phyloP scores from a whole-genome alignment of 306 rosid genomes.

The Sindora glabra region DNA sequence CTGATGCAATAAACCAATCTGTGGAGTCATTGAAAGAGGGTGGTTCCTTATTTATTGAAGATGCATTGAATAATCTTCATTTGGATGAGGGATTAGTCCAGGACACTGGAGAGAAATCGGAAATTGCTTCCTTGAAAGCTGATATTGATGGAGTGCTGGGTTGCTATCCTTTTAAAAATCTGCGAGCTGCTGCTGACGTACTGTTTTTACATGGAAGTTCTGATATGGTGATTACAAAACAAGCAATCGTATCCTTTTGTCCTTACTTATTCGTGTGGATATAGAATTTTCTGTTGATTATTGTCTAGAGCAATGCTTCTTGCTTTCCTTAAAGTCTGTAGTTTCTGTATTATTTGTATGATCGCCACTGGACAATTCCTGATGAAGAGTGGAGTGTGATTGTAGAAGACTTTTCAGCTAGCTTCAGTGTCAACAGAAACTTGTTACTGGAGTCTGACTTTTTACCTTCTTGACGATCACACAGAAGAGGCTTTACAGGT shows the following conservation, averaged over 20 bases:
- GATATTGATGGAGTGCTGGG: conserved; percentile 46
- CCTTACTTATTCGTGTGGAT: background rate
- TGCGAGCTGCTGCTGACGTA: conserved; percentile 73
- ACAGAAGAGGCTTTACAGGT: conserved; percentile 86
- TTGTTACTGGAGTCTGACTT: conserved; percentile 75
- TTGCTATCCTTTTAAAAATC: conserved; percentile 79
- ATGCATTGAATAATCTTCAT: conserved; percentile 76
- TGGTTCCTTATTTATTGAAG: conserved; percentile 88
- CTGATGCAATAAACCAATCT: conserved; percentile 61
- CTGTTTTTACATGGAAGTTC: conserved; percentile 84
- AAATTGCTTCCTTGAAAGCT: conserved; percentile 51
- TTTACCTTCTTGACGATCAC: conserved; percentile 83
- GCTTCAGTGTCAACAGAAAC: conserved; percentile 68
- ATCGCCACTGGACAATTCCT: conserved; percentile 83
- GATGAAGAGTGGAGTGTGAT: conserved; percentile 77
- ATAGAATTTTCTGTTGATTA: conserved; percentile 7
- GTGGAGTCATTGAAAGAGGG: conserved; percentile 50
- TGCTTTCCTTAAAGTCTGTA: conserved; percentile 49
- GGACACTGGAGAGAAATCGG: conserved; percentile 47
- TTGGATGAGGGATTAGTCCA: conserved; percentile 37
- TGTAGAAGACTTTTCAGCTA: conserved; percentile 75
- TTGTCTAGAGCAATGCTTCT: background rate
- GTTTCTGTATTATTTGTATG: conserved; percentile 91
- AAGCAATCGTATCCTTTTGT: conserved; percentile 95
- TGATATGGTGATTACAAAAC: conserved; percentile 79